Evolutionary conservation across 805 yeast genomes (phyloP).

Genomic region (Kazachstania bromeliacearum): DNA sequence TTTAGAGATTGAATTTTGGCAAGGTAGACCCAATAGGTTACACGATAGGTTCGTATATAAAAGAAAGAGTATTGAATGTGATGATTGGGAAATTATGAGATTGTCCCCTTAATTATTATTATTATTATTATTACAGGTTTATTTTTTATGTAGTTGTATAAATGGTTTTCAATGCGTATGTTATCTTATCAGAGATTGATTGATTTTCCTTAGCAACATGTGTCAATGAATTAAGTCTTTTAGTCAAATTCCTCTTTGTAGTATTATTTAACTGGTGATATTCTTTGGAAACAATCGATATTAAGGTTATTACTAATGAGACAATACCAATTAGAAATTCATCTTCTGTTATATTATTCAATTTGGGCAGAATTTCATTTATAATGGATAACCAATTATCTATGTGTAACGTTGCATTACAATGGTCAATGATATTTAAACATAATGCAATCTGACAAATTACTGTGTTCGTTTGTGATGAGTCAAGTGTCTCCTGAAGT

Average conservation of each 20-base stretch:
- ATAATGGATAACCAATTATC: no score
- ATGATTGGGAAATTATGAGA: slow-evolving; percentile 54
- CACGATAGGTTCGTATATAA: slow-evolving; percentile 79
- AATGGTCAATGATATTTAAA: not conserved
- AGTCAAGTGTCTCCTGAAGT: not conserved
- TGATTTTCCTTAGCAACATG: not conserved
- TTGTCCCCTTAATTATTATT: slow-evolving; percentile 48
- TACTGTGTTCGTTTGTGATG: no score
- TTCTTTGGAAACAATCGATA: not conserved
- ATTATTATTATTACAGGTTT: no score
- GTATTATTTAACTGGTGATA: no score
- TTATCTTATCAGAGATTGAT: slow-evolving; percentile 5
- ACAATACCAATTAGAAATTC: not conserved
- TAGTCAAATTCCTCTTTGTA: no score
- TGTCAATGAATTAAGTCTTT: no score
- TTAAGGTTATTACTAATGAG: not conserved
- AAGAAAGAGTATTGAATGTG: slow-evolving; percentile 40
- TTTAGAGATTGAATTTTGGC: slow-evolving; percentile 91
- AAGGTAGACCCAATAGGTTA: slow-evolving; percentile 79
- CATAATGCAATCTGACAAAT: slow-evolving; percentile 4
- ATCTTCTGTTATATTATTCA: not conserved
- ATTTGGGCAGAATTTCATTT: not conserved
- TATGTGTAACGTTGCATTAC: no score
- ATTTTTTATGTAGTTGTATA: no score
- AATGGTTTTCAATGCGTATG: no score